Evolutionary conservation across 306 rosid genomes (phyloP).

Genomic region (Aeschynomene evenia): DNA sequence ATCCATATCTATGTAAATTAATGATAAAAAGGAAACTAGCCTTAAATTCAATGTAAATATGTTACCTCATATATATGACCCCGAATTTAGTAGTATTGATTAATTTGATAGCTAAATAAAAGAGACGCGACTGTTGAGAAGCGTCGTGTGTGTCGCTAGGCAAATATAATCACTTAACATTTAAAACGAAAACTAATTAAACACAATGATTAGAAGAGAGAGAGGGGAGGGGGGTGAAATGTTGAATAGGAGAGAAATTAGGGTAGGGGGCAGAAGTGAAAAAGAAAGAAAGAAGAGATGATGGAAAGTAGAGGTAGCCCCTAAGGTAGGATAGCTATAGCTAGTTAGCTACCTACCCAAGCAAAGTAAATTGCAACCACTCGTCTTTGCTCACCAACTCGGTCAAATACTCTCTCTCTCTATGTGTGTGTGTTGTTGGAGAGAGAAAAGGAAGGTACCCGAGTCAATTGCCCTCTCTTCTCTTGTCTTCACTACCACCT

Average conservation of each 20-base stretch:
- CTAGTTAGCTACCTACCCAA: conserved; percentile 50
- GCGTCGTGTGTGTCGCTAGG: neutral
- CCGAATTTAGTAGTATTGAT: too few relatives aligned
- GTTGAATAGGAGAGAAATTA: neutral
- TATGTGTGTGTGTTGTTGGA: too few relatives aligned
- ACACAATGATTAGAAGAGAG: neutral
- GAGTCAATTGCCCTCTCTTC: conserved; percentile 38
- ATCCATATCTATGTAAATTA: neutral
- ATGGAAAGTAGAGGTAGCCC: too few relatives aligned
- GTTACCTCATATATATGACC: too few relatives aligned
- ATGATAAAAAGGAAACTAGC: neutral
- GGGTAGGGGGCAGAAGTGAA: neutral
- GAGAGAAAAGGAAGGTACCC: conserved; percentile 28
- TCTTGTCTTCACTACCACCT: conserved; percentile 36
- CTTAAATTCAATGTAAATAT: neutral
- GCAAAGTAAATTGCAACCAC: conserved; percentile 46
- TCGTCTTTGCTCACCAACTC: conserved; percentile 52
- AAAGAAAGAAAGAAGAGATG: too few relatives aligned
- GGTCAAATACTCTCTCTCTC: conserved; percentile 44
- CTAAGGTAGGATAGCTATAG: too few relatives aligned
- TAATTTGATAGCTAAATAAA: neutral
- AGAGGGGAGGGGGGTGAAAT: neutral
- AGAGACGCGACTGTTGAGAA: neutral
- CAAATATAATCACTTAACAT: neutral
- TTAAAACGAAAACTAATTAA: neutral